Base-by-base conservation (phyloP, 2,329 filamentous ascomycete genomes). In the Penicillium sp. region DNA sequence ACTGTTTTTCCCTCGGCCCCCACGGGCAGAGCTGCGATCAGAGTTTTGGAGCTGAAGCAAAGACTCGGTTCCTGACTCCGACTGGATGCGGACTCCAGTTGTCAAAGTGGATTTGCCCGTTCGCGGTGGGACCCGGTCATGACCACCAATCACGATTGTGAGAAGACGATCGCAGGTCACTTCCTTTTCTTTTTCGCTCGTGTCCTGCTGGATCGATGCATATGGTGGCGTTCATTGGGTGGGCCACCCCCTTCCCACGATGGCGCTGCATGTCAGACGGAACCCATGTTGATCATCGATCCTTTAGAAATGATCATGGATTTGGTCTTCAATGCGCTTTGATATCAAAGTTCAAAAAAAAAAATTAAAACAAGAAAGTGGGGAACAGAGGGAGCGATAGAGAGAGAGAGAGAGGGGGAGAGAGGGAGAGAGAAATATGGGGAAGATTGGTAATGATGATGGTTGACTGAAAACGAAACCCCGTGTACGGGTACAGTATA, bases 231-330 rank as follows among this genome's bases (percentile, higher is more conserved):
- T 29, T 48, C 11, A 55, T 55, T 55, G 53, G 47, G 11, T 21
- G 14, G 41, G 44, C 14, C n/a, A 5, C 13, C 46, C 27, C 41
- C 26, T 49, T 44, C 21, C 35, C 43, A 53, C 50, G 52, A 52
- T 52, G 52, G 57, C 43, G 52, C 58, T 60, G 58, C 58, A 60
- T 58, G 58, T 60, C 58, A 60, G 55, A 60, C 58, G 58, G 60
- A 45, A 48, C 53, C 52, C 41, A 56, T 56, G 59, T 55, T 54
- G 60, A 62, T 60, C 59, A 62, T 62, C 55, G 52, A 55, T 54
- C 49, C 43, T 35, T 51, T 47, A 35, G 41, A 46, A 35, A n/a
- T 35, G 26, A 47, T 52, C 50, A 19, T 45, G 27, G 29, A 21
- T 21, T 39, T 41, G 9, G 11, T 31, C 24, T 13, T 50, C 8